Base-by-base conservation (phyloP, 805 yeast species). In the Candida vaughaniae region DNA sequence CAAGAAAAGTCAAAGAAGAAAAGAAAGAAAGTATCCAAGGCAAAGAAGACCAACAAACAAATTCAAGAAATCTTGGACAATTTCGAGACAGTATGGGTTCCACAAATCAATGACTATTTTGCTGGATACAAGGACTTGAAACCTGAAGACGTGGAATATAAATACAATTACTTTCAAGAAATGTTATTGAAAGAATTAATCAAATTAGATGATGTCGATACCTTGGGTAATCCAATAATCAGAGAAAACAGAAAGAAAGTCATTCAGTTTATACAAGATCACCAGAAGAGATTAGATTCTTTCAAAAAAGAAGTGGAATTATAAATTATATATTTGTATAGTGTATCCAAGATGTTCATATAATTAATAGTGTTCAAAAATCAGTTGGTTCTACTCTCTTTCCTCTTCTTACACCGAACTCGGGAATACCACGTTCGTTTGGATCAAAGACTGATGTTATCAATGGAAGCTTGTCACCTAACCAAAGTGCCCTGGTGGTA, bases 171-270 rank as follows among this genome's bases (percentile, higher is more conserved):
- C 53, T 78, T 68, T 55, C 82, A 80, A 49, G 95, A 85, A 56
- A 73, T 74, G 70, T 60, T 85, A 29, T 64, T 85, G 55, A 82
- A 83, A 53, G 69, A 81, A 44, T 58, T 84, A 46, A 71, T 85
- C 69, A 76, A 71, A 43, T 63, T 85, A 37, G 95, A 85, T 49
- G 80, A 75, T 3, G 66, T 85, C 23, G 84, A 81, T 42, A 69
- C 68, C 19, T 68, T 62, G 7, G 75, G 75, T 32, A 73, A 71
- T 49, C 73, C 62, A 1, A 61, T 65, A 1, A 62, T 85, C 46
- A 75, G 85, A 45, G 64, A 65, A 16, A 69, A 69, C 52, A 70
- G 95, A 46, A 83, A 78, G 52, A 69, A 66, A 35, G 71, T 74
- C 7, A 79, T 85, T 47, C 78, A 73, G 47, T 60, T 66, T 31